Evolutionary conservation across 495 filamentous ascomycete species (phyloP).

Genomic region (Lophiostoma macrostomum): DNA sequence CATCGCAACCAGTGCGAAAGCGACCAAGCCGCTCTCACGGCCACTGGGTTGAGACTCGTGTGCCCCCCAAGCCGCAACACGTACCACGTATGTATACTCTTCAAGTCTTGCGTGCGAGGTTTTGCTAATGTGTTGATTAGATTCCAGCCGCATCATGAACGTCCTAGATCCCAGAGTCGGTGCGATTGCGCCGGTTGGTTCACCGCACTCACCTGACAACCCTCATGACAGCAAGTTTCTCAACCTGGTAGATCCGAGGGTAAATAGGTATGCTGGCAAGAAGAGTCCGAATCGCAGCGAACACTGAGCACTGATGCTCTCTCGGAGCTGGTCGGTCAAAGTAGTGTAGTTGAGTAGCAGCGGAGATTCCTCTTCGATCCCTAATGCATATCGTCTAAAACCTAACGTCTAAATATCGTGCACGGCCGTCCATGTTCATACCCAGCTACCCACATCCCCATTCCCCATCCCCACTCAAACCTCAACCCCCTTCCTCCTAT

Average conservation of each 20-base stretch:
- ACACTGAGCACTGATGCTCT: not conserved
- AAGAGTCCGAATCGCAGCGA: not conserved
- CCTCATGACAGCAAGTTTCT: conserved; percentile 1
- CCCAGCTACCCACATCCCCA: not conserved
- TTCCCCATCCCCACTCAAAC: not conserved
- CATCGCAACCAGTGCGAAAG: no score
- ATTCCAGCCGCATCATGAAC: conserved; percentile 5
- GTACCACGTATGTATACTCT: no score
- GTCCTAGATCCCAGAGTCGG: conserved; percentile 3
- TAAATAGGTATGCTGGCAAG: not conserved
- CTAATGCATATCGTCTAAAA: not conserved
- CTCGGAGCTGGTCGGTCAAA: not conserved
- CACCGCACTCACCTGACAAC: not conserved
- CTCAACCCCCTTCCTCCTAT: conserved; percentile 39
- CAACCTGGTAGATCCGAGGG: conserved; percentile 20
- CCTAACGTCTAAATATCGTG: no score
- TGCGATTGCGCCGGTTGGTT: not conserved
- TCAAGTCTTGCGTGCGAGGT: no score
- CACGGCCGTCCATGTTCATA: not conserved
- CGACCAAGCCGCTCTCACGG: no score
- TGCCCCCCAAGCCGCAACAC: no score
- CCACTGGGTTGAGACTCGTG: no score
- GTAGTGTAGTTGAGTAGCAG: no score
- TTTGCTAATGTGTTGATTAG: no score
- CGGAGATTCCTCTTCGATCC: no score